Conservation (phyloP, 805 yeast species). For the Candida mattraensis region DNA sequence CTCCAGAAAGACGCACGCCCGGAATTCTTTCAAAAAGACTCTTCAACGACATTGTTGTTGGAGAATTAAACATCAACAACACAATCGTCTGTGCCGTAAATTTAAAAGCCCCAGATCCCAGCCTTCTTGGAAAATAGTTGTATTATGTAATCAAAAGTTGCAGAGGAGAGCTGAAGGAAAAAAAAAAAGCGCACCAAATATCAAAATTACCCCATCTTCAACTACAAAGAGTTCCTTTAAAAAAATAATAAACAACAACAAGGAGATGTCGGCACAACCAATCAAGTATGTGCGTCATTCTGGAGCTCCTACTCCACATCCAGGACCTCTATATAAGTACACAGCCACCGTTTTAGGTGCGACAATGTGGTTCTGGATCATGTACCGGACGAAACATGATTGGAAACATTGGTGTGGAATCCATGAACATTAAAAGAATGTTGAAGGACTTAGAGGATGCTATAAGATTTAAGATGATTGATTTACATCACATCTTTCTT, state of each 20-base stretch:
- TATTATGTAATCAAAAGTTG: no score
- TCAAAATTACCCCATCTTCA: no score
- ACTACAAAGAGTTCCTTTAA: no score
- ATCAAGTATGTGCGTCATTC: slow-evolving; percentile 46
- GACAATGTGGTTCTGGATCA: slow-evolving; percentile 85
- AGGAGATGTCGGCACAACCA: slow-evolving; percentile 17
- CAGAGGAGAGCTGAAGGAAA: no score
- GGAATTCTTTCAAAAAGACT: slow-evolving; percentile 21
- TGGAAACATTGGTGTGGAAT: slow-evolving; percentile 58
- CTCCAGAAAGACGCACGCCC: slow-evolving; percentile 22
- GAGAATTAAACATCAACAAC: no score
- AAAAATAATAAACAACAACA: slow-evolving; percentile 2
- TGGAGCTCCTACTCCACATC: slow-evolving; percentile 64
- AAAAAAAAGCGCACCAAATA: no score
- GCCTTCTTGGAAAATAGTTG: no score
- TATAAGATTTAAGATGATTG: no score
- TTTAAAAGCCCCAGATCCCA: no score
- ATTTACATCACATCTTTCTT: no score
- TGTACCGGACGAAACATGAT: slow-evolving; percentile 77
- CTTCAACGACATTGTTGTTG: slow-evolving; percentile 17
- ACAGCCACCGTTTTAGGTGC: slow-evolving; percentile 75
- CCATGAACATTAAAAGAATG: slow-evolving; percentile 31
- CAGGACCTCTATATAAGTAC: slow-evolving; percentile 54
- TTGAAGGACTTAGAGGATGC: no score
- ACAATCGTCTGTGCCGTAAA: no score